Evolutionary conservation across 495 filamentous ascomycete genomes (phyloP), one percentile per base, ranked within the genome.

Genomic region (Margaritispora aquatica): DNA sequence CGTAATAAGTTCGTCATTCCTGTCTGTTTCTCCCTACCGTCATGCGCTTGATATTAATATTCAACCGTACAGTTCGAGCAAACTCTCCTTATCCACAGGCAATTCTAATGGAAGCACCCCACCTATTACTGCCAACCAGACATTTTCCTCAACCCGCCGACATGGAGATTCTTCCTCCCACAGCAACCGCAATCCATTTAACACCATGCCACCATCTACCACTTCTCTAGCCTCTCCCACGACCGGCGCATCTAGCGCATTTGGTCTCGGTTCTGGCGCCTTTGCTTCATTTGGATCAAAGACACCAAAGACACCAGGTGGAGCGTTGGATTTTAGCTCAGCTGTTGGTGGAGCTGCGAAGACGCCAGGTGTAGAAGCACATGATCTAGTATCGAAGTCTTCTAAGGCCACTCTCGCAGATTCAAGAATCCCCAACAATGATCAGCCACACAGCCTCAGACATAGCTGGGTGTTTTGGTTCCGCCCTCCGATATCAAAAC

Each of bases 391-490:
- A 65, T 70, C 76, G 23, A 77, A 76, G 59, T 53, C 59, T 26
- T 72, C 73, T 11, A 64, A 72, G 15, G 64, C 75, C 9, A 74
- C 77, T 23, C 61, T 75, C 15, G 62, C 61, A 67, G 67, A 66
- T 52, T 68, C 61, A 36, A 77, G 77, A 59, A 68, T 62, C 34
- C 69, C 65, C 54, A 66, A 66, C 26, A 67, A 71, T 54, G 69
- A 57, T 54, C 70, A 60, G 44, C 77, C 77, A 57, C 87, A 91
- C 71, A 77, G 75, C 44, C 74, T 98, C 62, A 93, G 89, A 70
- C 84, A 90, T 69, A 88, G 84, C 52, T 98, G 94, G 94, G 87
- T 96, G 8, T 89, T 98, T 66, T 96, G 93, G 91, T 98, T 95
- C 73, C 85, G 94, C 26, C 92, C 92, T 34, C 92, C 92, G 50